Conservation (phyloP, 2,329 filamentous ascomycete genomes). For the Xylariaceae sp. region DNA sequence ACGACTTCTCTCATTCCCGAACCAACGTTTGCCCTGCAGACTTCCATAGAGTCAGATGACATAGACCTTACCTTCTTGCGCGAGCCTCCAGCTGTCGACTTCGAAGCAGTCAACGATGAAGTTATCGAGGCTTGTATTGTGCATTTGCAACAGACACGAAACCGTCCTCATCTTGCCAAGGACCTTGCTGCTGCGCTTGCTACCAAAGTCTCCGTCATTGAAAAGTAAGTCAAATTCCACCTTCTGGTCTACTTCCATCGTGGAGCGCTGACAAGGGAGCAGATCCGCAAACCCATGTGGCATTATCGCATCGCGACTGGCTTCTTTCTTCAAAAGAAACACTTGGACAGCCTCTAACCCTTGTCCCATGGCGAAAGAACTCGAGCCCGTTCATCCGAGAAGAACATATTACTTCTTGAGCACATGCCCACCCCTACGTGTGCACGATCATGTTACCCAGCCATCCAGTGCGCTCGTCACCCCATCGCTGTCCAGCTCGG, state of each 20-base stretch:
- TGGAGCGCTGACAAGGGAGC: slow-evolving; percentile 7
- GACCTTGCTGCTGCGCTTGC: slow-evolving; percentile 82
- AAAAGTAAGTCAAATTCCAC: slow-evolving; percentile 69
- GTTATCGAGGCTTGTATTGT: slow-evolving; percentile 89
- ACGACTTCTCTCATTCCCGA: slow-evolving; percentile 30
- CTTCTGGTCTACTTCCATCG: slow-evolving; percentile 8
- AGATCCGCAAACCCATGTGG: slow-evolving; percentile 95
- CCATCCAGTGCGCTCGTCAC: slow-evolving; percentile 65
- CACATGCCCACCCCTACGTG: slow-evolving; percentile 77
- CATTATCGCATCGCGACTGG: slow-evolving; percentile 88
- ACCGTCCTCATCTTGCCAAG: slow-evolving; percentile 91
- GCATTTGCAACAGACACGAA: slow-evolving; percentile 84
- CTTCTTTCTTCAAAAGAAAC: slow-evolving; percentile 83
- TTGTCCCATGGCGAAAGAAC: slow-evolving; percentile 88
- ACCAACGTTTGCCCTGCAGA: slow-evolving; percentile 61
- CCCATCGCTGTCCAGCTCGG: slow-evolving; percentile 72
- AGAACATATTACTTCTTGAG: slow-evolving; percentile 97
- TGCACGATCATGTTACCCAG: slow-evolving; percentile 60
- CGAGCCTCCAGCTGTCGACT: slow-evolving; percentile 60
- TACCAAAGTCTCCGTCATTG: slow-evolving; percentile 74
- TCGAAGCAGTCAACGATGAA: slow-evolving; percentile 86
- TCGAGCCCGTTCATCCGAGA: slow-evolving; percentile 87
- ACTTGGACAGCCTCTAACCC: slow-evolving; percentile 74
- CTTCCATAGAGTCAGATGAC: slow-evolving; percentile 41
- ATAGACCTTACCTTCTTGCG: slow-evolving; percentile 31